Base-by-base conservation (phyloP, 73 alveolate genomes). In the Paramecium sonneborni region DNA sequence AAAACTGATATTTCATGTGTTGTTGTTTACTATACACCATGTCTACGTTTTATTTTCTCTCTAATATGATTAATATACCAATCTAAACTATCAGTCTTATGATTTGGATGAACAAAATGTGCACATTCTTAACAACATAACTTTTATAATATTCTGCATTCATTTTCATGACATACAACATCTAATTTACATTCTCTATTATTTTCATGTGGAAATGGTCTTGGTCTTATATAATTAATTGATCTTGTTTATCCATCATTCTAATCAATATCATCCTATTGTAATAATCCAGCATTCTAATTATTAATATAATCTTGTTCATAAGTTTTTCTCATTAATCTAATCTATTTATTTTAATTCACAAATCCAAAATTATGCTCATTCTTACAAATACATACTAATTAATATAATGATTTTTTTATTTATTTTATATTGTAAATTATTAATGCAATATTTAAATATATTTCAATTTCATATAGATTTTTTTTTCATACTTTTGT, bases 101-200 rank as follows among this genome's bases (percentile, higher is more conserved):
- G 90, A 44, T 79, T 79, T 38, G 90, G 90, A 79, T 79, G 90
- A 12, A 79, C 74, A 39, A 30, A 79, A 44, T 52, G 68, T 52
- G 68, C 68, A 18, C 68, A 52, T 52, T 52, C 68, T 52, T 79
- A 11, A 3, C 74, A 57, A 21, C 90, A 79, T 79, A 52, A 52
- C 15, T 52, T 52, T 52, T 79, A 39, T 18, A 74, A 15, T 1
- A 74, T 74, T 74, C 88, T 74, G 37, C 88, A 74, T 28, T 74
- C 57, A 34, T 74, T 39, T 56, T 74, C 57, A 39, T 37, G 57
- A 39, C 88, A 74, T 4, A 79, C 90, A 18, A 43, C 44, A 43
- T 79, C 90, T 21, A 30, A 24, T 10, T 21, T 20, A 21, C 90
- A 79, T 79, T 79, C 74, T 21, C 46, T 46, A 28, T 21, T 41